phyloP scores from a whole-genome alignment of 306 rosid genomes.

The Vigna hirtella region DNA sequence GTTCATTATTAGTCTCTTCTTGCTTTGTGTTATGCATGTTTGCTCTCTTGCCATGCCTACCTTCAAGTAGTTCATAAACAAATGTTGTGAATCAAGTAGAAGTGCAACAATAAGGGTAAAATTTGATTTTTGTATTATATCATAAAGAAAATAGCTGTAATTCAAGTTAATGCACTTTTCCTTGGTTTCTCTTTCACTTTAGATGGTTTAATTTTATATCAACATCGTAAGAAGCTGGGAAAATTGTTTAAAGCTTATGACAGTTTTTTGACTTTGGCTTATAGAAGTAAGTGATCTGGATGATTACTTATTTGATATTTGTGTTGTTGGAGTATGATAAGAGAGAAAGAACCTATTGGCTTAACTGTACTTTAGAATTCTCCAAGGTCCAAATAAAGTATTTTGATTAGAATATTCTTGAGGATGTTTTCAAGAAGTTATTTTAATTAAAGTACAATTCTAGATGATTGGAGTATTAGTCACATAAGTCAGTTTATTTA shows the following conservation, averaged over 20 bases:
- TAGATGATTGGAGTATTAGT: constrained; percentile 11
- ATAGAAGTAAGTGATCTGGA: neutral
- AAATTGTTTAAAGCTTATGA: neutral
- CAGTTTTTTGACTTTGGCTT: neutral
- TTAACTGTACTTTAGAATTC: constrained; percentile 2
- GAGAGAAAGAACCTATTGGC: neutral
- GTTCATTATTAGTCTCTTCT: constrained; percentile 3
- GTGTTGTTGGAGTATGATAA: neutral
- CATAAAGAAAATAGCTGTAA: neutral
- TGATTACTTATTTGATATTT: neutral
- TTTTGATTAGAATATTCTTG: neutral
- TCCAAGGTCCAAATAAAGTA: constrained; percentile 9
- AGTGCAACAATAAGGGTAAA: constrained; percentile 15
- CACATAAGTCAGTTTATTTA: constrained; percentile 4
- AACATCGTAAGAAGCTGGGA: neutral
- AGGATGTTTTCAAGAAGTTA: neutral
- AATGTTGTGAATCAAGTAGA: constrained; percentile 22
- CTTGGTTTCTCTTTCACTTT: constrained; percentile 3
- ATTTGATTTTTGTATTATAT: constrained; percentile 16
- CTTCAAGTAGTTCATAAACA: constrained; percentile 17
- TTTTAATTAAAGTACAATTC: constrained; percentile 9
- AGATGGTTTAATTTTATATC: constrained; percentile 32
- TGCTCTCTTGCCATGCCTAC: neutral
- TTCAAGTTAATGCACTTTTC: neutral
- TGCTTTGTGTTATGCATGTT: constrained; percentile 8